Conservation (phyloP, 208 protist species). For the Leishmania turanica region DNA sequence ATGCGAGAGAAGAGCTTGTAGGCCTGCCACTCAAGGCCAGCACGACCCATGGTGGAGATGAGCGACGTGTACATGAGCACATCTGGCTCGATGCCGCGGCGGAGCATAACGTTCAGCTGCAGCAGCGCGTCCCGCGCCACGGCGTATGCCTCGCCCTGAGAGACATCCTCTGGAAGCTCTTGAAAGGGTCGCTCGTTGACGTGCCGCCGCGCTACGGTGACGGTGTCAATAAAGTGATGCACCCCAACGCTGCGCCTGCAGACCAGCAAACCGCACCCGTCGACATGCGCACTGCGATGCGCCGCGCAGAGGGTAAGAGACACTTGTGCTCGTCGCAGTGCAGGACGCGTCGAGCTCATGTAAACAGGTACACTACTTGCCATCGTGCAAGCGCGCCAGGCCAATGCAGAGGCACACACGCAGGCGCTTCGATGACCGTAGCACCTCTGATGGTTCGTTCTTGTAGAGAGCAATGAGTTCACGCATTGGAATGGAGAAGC, state of each 20-base stretch:
- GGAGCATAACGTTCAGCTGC: constrained; percentile 94
- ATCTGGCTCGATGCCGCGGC: constrained; percentile 88
- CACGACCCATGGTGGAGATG: constrained; percentile 88
- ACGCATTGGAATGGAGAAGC: neutral
- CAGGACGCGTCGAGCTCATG: neutral
- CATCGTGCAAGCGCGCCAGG: neutral
- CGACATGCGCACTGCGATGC: neutral
- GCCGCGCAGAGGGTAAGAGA: neutral
- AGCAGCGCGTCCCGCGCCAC: constrained; percentile 82
- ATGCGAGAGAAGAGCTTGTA: constrained; percentile 95
- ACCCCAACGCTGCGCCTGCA: neutral
- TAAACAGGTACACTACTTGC: neutral
- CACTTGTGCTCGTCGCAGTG: neutral
- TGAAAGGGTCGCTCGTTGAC: constrained; percentile 75
- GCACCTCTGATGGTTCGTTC: neutral
- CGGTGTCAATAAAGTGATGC: neutral
- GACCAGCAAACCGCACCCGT: constrained; percentile 1
- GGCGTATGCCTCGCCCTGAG: constrained; percentile 69
- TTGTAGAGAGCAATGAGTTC: neutral
- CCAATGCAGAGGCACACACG: neutral
- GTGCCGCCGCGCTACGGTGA: constrained; percentile 15
- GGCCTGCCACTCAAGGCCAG: constrained; percentile 91
- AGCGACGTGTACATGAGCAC: constrained; percentile 93
- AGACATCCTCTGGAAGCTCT: constrained; percentile 50
- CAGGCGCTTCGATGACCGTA: neutral